Conservation (phyloP, 2,329 filamentous ascomycete genomes). For the Phyllosticta citribraziliensis region DNA sequence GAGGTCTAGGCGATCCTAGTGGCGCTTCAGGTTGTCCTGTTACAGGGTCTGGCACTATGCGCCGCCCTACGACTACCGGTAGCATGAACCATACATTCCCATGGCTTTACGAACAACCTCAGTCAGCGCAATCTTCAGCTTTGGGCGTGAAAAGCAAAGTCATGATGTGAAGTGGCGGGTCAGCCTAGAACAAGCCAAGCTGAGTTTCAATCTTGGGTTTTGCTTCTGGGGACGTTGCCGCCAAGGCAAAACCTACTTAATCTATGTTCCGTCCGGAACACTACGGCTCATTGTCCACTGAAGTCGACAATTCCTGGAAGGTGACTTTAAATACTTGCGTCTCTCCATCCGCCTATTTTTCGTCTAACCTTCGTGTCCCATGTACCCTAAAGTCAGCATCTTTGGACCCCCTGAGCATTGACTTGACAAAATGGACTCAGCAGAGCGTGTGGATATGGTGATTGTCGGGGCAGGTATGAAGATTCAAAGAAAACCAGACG, state of each 20-base stretch:
- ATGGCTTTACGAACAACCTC: background rate
- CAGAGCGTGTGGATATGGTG: background rate
- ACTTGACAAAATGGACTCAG: background rate
- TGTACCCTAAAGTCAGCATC: background rate
- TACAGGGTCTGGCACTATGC: background rate
- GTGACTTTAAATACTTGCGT: background rate
- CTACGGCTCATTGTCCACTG: background rate
- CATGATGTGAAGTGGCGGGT: background rate
- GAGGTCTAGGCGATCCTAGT: background rate
- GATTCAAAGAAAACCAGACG: background rate
- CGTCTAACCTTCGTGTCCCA: background rate
- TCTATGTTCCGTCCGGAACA: background rate
- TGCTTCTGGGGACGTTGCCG: background rate
- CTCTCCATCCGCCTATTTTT: background rate
- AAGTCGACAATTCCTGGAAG: background rate
- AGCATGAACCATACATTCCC: background rate
- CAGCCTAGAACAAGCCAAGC: background rate
- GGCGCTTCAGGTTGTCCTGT: background rate
- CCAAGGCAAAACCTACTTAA: background rate
- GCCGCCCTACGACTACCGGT: background rate
- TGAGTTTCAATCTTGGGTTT: background rate
- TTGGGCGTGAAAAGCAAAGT: background rate
- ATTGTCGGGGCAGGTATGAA: constrained; percentile 1
- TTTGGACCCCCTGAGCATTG: background rate
- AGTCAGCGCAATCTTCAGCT: background rate